These are phyloP conservation scores for Fusarium virguliforme DNA, from an alignment of 2,329 filamentous ascomycete species.

Conservation along the genomic window DNA sequence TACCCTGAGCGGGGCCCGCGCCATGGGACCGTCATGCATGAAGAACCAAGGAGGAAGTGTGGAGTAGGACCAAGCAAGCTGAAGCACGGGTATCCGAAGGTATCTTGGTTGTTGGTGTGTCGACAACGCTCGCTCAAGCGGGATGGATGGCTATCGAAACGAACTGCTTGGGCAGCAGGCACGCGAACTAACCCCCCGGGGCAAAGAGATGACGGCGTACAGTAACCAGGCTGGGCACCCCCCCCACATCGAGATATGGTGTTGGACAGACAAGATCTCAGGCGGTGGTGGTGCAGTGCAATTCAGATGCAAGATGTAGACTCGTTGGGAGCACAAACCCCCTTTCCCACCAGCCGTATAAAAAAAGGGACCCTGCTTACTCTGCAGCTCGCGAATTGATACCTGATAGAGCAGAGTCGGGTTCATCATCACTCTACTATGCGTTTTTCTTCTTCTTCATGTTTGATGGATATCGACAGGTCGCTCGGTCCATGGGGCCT, in stretches of 20 bases:
- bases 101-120: slow-evolving; percentile 27
- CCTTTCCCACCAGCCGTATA: slow-evolving; percentile 24
- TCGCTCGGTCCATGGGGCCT: slow-evolving; percentile 36
- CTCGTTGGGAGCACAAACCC: slow-evolving; percentile 42
- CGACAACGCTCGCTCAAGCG: slow-evolving; percentile 21
- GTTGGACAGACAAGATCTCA: slow-evolving; percentile 48
- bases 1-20: slow-evolving; percentile 34
- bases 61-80: slow-evolving; percentile 47
- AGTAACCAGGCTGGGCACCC: slow-evolving; percentile 15
- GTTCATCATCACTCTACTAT: no score
- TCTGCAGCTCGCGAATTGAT: slow-evolving; percentile 38
- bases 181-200: slow-evolving; percentile 13
- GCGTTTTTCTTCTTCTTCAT: no score
- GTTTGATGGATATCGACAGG: slow-evolving; percentile 37
- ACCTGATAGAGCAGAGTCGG: slow-evolving; percentile 16
- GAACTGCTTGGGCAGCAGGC: slow-evolving; percentile 17
- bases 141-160: background rate
- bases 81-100: slow-evolving; percentile 33
- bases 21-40: slow-evolving; percentile 29
- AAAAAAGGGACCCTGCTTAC: slow-evolving; percentile 20
- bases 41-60: slow-evolving; percentile 47
- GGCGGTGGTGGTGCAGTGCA: slow-evolving; percentile 47
- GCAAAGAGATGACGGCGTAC: background rate
- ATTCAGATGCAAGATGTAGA: slow-evolving; percentile 50
- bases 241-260: slow-evolving; percentile 20